These are phyloP conservation scores for Kuraishia piskuri DNA, from an alignment of 805 yeast species.

Conservation along the genomic window DNA sequence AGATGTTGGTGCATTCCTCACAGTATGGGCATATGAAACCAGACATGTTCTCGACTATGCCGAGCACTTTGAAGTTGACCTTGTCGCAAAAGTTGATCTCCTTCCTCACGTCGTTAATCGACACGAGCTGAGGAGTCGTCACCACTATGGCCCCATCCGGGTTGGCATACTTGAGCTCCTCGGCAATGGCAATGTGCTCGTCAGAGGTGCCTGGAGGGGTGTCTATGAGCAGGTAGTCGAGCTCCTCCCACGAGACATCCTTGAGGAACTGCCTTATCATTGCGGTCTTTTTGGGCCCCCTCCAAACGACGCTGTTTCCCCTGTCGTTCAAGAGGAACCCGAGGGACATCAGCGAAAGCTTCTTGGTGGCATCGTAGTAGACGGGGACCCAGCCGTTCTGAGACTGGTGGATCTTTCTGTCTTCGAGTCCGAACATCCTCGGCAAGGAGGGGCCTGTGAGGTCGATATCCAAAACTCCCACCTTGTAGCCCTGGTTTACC, in stretches of 20 bases:
- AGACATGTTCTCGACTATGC: slow-evolving; percentile 92
- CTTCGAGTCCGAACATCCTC: slow-evolving; percentile 89
- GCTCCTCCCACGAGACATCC: slow-evolving; percentile 80
- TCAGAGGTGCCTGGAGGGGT: slow-evolving; percentile 99
- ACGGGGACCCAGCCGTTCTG: slow-evolving; percentile 93
- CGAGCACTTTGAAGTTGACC: slow-evolving; percentile 72
- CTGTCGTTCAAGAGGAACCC: slow-evolving; percentile 82
- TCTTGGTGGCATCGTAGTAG: slow-evolving; percentile 28
- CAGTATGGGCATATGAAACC: slow-evolving; percentile 96
- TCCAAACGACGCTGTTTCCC: slow-evolving; percentile 92
- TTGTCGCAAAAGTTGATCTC: slow-evolving; percentile 89
- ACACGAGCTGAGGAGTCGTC: slow-evolving; percentile 92
- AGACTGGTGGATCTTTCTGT: slow-evolving; percentile 70
- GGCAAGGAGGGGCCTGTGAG: slow-evolving; percentile 96
- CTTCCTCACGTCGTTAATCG: slow-evolving; percentile 89
- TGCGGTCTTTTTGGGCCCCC: slow-evolving; percentile 97
- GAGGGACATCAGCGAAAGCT: slow-evolving; percentile 70
- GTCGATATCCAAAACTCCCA: slow-evolving; percentile 95
- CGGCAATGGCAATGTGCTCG: slow-evolving; percentile 96
- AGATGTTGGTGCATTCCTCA: slow-evolving; percentile 84
- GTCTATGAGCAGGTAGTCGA: slow-evolving; percentile 78
- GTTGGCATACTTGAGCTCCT: slow-evolving; percentile 61
- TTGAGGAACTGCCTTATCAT: slow-evolving; percentile 90
- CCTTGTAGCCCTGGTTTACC: slow-evolving; percentile 60
- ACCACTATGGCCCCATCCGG: slow-evolving; percentile 94